Conservation (phyloP, 306 rosid species). For the Luffa aegyptiaca region DNA sequence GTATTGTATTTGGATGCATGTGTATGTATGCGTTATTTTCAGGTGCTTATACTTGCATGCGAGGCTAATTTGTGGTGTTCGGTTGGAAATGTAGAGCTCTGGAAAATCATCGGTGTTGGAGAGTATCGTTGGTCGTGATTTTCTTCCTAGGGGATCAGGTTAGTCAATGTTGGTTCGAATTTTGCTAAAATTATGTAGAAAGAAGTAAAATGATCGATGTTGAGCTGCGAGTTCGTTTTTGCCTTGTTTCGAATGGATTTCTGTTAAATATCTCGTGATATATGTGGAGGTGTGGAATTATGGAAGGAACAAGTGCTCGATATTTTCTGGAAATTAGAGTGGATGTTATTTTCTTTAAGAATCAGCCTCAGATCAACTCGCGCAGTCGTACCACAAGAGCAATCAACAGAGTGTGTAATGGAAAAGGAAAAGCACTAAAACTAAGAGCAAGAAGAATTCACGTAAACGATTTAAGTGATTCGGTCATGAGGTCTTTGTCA, state of each 20-base stretch:
- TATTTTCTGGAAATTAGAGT: not conserved
- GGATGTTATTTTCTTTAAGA: not conserved
- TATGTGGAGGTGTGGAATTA: not conserved
- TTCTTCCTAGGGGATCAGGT: slow-evolving; percentile 92
- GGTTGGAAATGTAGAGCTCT: slow-evolving; percentile 47
- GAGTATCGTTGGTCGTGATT: slow-evolving; percentile 82
- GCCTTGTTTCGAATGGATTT: not conserved
- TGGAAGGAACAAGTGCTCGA: not conserved
- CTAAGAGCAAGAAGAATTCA: not conserved
- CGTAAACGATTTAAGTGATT: not conserved
- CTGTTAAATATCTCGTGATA: not conserved
- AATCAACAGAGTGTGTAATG: not conserved
- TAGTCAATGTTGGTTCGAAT: not conserved
- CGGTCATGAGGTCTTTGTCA: not conserved
- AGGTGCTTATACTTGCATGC: not conserved
- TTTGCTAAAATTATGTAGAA: not conserved
- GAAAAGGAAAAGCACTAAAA: not conserved
- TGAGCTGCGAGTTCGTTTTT: not conserved
- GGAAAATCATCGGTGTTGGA: slow-evolving; percentile 77
- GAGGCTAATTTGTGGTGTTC: not conserved
- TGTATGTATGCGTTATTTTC: not conserved
- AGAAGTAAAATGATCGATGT: not conserved
- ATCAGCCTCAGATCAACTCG: not conserved
- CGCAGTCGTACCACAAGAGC: not conserved
- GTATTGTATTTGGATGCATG: not conserved